Percentiles rank a stretch among this genome's conserved stretches.
Conservation (phyloP, 2,329 filamentous ascomycete genomes). For the Alternaria longipes region DNA sequence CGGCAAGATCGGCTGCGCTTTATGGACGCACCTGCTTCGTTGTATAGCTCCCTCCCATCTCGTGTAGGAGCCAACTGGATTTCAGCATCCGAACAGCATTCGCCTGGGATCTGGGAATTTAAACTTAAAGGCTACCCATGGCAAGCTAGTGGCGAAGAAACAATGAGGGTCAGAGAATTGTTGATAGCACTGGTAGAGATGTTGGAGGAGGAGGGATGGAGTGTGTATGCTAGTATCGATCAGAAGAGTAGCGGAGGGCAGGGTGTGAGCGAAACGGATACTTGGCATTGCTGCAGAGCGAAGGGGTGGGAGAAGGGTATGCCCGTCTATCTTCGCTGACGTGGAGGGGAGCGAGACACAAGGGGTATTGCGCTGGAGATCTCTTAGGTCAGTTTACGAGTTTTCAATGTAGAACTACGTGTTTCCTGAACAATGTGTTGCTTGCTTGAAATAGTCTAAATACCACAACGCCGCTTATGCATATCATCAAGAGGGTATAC, state of each 20-base stretch:
- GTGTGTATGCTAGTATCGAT: slow-evolving; percentile 53
- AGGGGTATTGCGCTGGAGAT: background rate
- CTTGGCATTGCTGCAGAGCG: slow-evolving; percentile 36
- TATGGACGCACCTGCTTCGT: slow-evolving; percentile 37
- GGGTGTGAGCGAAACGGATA: slow-evolving; percentile 33
- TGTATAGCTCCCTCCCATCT: slow-evolving; percentile 17
- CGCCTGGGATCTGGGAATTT: slow-evolving; percentile 37
- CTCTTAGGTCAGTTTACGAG: background rate
- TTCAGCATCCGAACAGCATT: slow-evolving; percentile 17
- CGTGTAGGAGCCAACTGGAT: slow-evolving; percentile 24
- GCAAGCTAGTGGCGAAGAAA: slow-evolving; percentile 44
- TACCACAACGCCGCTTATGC: slow-evolving; percentile 17
- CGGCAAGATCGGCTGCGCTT: slow-evolving; percentile 40
- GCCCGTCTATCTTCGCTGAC: slow-evolving; percentile 28
- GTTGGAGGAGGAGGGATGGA: slow-evolving; percentile 50
- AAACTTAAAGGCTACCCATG: slow-evolving; percentile 50
- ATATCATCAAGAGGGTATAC: slow-evolving; percentile 17
- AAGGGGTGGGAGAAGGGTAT: slow-evolving; percentile 32
- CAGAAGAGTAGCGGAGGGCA: slow-evolving; percentile 34
- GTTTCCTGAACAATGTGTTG: background rate
- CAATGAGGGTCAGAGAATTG: slow-evolving; percentile 48
- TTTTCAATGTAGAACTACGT: background rate
- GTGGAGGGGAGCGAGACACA: background rate
- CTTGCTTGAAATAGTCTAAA: background rate
- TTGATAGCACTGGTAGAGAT: slow-evolving; percentile 41